Conservation (phyloP, 2,329 filamentous ascomycete species). For the Diplodia scrobiculata region DNA sequence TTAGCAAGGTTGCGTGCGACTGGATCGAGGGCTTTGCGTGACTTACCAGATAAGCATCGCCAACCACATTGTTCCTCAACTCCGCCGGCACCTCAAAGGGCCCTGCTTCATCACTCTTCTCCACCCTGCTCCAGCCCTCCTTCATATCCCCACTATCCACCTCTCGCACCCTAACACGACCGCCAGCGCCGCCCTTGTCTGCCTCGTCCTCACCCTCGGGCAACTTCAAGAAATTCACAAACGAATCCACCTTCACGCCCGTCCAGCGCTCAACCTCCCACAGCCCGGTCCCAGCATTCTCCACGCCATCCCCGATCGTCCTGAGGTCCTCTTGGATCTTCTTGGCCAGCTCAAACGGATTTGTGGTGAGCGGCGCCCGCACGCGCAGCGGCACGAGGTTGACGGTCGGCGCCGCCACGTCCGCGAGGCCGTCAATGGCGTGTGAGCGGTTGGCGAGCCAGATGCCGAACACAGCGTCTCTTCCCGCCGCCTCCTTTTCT, state of each 20-base stretch:
- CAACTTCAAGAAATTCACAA: slow-evolving; percentile 77
- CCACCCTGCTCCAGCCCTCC: slow-evolving; percentile 34
- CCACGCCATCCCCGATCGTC: slow-evolving; percentile 56
- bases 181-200: slow-evolving; percentile 9
- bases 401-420: slow-evolving; percentile 68
- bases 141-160: slow-evolving; percentile 20
- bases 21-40: background rate
- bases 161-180: slow-evolving; percentile 34
- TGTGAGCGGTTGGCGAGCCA: slow-evolving; percentile 78
- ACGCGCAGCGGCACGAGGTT: slow-evolving; percentile 75
- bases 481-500: too few relatives aligned
- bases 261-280: slow-evolving; percentile 77
- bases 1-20: background rate
- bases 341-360: slow-evolving; percentile 52
- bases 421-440: slow-evolving; percentile 53
- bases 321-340: slow-evolving; percentile 69
- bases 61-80: slow-evolving; percentile 35
- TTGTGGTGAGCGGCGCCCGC: slow-evolving; percentile 34
- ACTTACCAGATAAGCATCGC: slow-evolving; percentile 47
- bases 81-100: slow-evolving; percentile 33
- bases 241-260: slow-evolving; percentile 67
- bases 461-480: slow-evolving; percentile 67
- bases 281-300: slow-evolving; percentile 63
- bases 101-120: slow-evolving; percentile 3
- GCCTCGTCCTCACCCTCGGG: slow-evolving; percentile 43